Evolutionary conservation across 371 early-diverging fungal species (phyloP).

Genomic region (Mortierella sp.): DNA sequence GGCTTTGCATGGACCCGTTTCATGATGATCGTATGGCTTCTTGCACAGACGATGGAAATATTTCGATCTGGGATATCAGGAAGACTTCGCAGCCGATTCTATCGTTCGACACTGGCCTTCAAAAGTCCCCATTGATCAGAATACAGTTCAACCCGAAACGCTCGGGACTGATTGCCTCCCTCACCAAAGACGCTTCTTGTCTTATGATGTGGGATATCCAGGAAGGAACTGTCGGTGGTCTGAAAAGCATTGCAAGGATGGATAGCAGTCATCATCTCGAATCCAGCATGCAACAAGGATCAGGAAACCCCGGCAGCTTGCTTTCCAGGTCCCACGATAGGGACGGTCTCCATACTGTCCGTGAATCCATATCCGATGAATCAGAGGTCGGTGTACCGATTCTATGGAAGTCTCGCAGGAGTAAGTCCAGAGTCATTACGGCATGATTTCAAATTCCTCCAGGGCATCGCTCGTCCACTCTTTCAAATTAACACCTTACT

Average conservation of each 20-base stretch:
- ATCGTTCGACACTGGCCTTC: conserved; percentile 47
- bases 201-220: conserved; percentile 77
- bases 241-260: conserved; percentile 45
- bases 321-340: conserved; percentile 43
- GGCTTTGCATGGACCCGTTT: conserved; percentile 79
- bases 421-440: conserved; percentile 39
- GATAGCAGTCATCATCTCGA: conserved; percentile 34
- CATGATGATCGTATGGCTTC: conserved; percentile 76
- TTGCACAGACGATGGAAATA: conserved; percentile 74
- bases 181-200: conserved; percentile 66
- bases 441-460: too few species aligned
- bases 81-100: conserved; percentile 68
- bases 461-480: not conserved
- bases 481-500: not conserved
- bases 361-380: conserved; percentile 42
- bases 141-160: conserved; percentile 73
- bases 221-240: conserved; percentile 55
- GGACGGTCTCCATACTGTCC: conserved; percentile 33
- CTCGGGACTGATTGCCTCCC: conserved; percentile 72
- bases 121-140: conserved; percentile 54
- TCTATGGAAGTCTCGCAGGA: conserved; percentile 72
- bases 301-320: conserved; percentile 22
- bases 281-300: conserved; percentile 16
- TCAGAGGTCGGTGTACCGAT: conserved; percentile 65
- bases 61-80: conserved; percentile 85